A percentile compares a stretch with the other conserved stretches of the same genome.
Conservation (phyloP, 139 green algal genomes). For the Edaphochlamys debaryana region DNA sequence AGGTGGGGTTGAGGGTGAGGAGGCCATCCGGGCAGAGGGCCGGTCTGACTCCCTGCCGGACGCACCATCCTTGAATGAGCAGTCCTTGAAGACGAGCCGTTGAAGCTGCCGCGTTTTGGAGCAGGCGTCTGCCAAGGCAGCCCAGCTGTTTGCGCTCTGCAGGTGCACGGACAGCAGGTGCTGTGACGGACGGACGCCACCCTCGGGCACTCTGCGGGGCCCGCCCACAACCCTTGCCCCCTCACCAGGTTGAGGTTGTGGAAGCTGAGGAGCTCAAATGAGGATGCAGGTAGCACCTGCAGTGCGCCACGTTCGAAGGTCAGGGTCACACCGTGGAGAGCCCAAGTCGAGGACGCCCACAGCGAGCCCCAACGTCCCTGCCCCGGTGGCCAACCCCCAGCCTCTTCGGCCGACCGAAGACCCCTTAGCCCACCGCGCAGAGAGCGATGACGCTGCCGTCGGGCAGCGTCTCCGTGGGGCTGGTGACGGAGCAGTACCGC, state of each 20-base stretch:
- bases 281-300: conserved; percentile 49
- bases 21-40: not conserved
- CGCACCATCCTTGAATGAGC: conserved; percentile 47
- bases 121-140: conserved; percentile 59
- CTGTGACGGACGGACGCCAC: too few relatives aligned
- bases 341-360: too few relatives aligned
- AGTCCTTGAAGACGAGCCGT: conserved; percentile 60
- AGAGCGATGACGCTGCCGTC: conserved; percentile 53
- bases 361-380: too few relatives aligned
- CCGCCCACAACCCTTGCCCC: too few relatives aligned
- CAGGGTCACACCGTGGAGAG: too few relatives aligned
- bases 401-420: too few relatives aligned
- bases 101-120: conserved; percentile 52
- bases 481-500: conserved; percentile 46
- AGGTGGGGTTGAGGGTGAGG: not conserved
- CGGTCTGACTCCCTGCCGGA: not conserved
- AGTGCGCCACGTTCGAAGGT: too few relatives aligned
- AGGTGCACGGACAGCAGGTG: too few relatives aligned
- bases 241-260: conserved; percentile 51
- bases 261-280: conserved; percentile 50
- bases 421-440: too few relatives aligned
- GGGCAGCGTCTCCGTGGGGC: conserved; percentile 45
- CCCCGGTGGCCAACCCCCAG: too few relatives aligned
- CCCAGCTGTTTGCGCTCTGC: conserved; percentile 63
- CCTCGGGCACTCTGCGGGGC: too few relatives aligned